Evolutionary conservation across 495 filamentous ascomycete species (phyloP).

Genomic region (Hyaloscypha finlandica): DNA sequence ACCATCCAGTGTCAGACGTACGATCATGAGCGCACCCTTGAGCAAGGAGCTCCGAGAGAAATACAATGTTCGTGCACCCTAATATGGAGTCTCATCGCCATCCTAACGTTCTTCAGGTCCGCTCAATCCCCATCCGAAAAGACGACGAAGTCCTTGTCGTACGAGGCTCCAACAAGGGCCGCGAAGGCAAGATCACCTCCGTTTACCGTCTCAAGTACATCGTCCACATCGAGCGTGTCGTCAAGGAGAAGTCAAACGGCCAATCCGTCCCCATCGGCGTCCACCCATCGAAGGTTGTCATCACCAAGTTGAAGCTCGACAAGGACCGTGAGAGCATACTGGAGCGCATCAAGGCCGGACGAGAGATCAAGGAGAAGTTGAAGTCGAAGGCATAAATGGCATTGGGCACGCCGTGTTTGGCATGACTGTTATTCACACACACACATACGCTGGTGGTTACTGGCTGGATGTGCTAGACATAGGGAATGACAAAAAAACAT

Average conservation of each 20-base stretch:
- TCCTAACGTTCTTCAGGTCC: constrained; percentile 61
- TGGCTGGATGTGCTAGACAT: constrained; percentile 25
- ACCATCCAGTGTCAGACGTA: constrained; percentile 85
- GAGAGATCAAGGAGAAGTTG: constrained; percentile 63
- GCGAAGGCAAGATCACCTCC: constrained; percentile 90
- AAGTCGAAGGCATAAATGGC: constrained; percentile 30
- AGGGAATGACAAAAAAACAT: constrained; percentile 47
- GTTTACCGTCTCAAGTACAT: constrained; percentile 98
- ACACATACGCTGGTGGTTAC: constrained; percentile 31
- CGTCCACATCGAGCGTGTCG: constrained; percentile 89
- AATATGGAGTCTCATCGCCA: neutral
- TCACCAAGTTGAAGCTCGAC: constrained; percentile 97
- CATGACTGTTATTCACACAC: constrained; percentile 28
- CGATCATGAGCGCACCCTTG: constrained; percentile 91
- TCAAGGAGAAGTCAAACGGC: constrained; percentile 91
- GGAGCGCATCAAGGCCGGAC: constrained; percentile 76
- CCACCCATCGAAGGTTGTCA: constrained; percentile 88
- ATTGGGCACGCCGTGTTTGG: constrained; percentile 28
- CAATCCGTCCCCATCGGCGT: constrained; percentile 87
- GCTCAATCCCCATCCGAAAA: constrained; percentile 95
- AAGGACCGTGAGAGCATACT: constrained; percentile 97
- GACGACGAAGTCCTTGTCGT: constrained; percentile 92
- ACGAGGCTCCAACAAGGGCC: constrained; percentile 89
- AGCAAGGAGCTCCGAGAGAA: constrained; percentile 95
- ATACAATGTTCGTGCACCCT: constrained; percentile 71